phyloP scores from a whole-genome alignment of 768 basidiomycete species.

The Termitomyces sp. region DNA sequence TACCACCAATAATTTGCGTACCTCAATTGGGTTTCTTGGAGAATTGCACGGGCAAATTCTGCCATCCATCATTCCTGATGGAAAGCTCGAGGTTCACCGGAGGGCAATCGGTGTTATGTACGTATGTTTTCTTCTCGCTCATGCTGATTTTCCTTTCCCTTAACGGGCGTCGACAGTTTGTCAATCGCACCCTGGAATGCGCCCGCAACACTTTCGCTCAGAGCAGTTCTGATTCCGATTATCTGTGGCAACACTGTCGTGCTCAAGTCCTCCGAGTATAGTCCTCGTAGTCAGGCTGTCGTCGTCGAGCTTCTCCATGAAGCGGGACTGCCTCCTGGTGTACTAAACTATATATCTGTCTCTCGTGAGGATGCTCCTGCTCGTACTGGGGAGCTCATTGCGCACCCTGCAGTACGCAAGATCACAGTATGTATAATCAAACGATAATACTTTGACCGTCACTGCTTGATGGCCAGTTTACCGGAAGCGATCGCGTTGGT shows the following conservation, averaged over 20 bases:
- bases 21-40: slow-evolving; percentile 27
- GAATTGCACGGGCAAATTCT: slow-evolving; percentile 38
- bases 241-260: slow-evolving; percentile 54
- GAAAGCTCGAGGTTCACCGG: slow-evolving; percentile 35
- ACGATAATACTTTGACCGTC: neutral
- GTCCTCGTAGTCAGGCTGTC: slow-evolving; percentile 40
- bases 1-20: slow-evolving; percentile 20
- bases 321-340: slow-evolving; percentile 57
- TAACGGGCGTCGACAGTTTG: slow-evolving; percentile 25
- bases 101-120: slow-evolving; percentile 50
- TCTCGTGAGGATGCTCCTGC: slow-evolving; percentile 36
- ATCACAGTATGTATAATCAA: slow-evolving; percentile 36
- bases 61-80: slow-evolving; percentile 38
- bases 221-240: slow-evolving; percentile 39
- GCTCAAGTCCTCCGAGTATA: slow-evolving; percentile 45
- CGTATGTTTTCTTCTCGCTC: slow-evolving; percentile 13
- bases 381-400: slow-evolving; percentile 46
- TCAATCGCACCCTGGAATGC: slow-evolving; percentile 56
- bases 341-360: slow-evolving; percentile 49
- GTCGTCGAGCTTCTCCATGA: slow-evolving; percentile 43
- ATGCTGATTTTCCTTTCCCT: neutral
- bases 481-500: slow-evolving; percentile 50
- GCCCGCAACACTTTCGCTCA: slow-evolving; percentile 36
- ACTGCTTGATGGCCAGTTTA: slow-evolving; percentile 31
- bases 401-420: slow-evolving; percentile 43